Evolutionary conservation across 2,329 filamentous ascomycete species (phyloP).

Genomic region (Neobulgaria alba): DNA sequence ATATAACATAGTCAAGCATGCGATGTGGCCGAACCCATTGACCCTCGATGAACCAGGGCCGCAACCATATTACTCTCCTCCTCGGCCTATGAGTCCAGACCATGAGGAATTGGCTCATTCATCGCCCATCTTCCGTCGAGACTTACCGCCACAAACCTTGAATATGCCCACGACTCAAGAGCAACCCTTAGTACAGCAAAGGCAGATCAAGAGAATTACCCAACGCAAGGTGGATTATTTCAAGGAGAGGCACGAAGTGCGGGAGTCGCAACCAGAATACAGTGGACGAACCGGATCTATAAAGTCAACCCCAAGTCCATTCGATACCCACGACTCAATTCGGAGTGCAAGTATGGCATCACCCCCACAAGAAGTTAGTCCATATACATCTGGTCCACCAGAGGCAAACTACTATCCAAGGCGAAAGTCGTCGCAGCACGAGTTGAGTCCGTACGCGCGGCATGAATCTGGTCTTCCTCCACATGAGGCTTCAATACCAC

Average conservation of each 20-base stretch:
- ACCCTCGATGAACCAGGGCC: slow-evolving; percentile 11
- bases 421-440: too few relatives aligned
- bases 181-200: slow-evolving; percentile 7
- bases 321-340: too few relatives aligned
- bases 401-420: too few relatives aligned
- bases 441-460: background rate
- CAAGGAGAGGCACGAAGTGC: slow-evolving; percentile 8
- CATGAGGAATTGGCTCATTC: slow-evolving; percentile 4
- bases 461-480: slow-evolving; percentile 5
- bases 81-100: background rate
- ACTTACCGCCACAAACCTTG: slow-evolving; percentile 2
- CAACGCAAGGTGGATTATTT: slow-evolving; percentile 13
- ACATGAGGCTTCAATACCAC: too few relatives aligned
- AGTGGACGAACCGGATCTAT: too few relatives aligned
- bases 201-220: slow-evolving; percentile 16
- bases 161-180: slow-evolving; percentile 1
- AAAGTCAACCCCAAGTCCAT: too few relatives aligned
- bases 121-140: slow-evolving; percentile 5
- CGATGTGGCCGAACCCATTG: slow-evolving; percentile 9
- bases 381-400: too few relatives aligned
- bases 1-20: slow-evolving; percentile 11
- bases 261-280: background rate
- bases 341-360: too few relatives aligned
- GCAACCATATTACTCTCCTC: slow-evolving; percentile 9
- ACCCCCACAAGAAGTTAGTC: too few relatives aligned